Conservation (phyloP, 768 basidiomycete species). For the Lentinula boryana region DNA sequence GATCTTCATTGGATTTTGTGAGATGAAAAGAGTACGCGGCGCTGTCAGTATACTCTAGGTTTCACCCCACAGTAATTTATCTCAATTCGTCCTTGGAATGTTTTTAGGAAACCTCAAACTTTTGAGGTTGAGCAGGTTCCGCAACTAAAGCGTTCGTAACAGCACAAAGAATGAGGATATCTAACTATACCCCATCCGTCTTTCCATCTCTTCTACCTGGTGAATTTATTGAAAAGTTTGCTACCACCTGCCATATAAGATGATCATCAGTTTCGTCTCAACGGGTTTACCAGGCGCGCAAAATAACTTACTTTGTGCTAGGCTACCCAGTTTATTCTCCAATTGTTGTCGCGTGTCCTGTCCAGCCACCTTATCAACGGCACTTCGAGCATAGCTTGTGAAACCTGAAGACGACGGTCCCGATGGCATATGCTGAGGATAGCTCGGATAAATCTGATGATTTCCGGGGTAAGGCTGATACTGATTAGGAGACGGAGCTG, state of each 20-base stretch:
- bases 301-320: constrained; percentile 46
- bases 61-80: too few relatives aligned
- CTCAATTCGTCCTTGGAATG: neutral
- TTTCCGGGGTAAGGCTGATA: constrained; percentile 9
- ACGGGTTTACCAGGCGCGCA: neutral
- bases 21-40: too few relatives aligned
- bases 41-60: too few relatives aligned
- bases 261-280: constrained; percentile 4
- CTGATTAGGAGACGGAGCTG: neutral
- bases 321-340: constrained; percentile 36
- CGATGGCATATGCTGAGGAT: constrained; percentile 12
- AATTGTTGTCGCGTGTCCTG: constrained; percentile 42
- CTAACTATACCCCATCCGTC: neutral
- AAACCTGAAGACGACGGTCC: constrained; percentile 24
- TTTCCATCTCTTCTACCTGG: constrained; percentile 15
- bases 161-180: neutral
- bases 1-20: neutral
- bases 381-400: constrained; percentile 36
- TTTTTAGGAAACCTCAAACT: too few relatives aligned
- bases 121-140: too few relatives aligned
- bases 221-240: constrained; percentile 43
- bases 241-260: constrained; percentile 27
- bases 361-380: constrained; percentile 55
- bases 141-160: too few relatives aligned
- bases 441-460: neutral